Conservation (phyloP, 495 filamentous ascomycete species). For the Elasticomyces elasticus region DNA sequence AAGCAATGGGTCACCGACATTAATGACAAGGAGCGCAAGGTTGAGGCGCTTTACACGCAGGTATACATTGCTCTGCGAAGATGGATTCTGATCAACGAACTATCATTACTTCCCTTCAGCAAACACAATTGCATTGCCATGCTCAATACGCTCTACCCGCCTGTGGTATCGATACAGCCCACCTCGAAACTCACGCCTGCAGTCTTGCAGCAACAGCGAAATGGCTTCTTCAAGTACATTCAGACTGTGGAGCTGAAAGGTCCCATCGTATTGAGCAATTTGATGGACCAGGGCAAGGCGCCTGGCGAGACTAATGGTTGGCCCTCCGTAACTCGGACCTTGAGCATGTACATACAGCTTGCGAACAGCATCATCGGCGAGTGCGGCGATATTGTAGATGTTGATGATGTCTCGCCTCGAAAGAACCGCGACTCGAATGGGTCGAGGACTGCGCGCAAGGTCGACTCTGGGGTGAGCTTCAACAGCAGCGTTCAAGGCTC, state of each 20-base stretch:
- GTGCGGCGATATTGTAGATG: slow-evolving; percentile 42
- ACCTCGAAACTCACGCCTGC: slow-evolving; percentile 46
- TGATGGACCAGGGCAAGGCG: slow-evolving; percentile 45
- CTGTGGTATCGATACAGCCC: slow-evolving; percentile 35
- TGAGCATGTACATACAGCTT: slow-evolving; percentile 52
- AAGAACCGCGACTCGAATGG: neutral
- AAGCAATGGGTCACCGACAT: slow-evolving; percentile 46
- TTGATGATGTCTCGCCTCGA: slow-evolving; percentile 35
- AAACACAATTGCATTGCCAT: slow-evolving; percentile 64
- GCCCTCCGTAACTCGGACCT: slow-evolving; percentile 41
- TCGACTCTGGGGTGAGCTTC: slow-evolving; percentile 58
- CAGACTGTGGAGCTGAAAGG: slow-evolving; percentile 50
- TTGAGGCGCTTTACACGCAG: slow-evolving; percentile 54
- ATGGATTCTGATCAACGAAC: slow-evolving; percentile 64
- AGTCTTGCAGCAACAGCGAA: slow-evolving; percentile 48
- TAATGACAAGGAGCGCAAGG: slow-evolving; percentile 44
- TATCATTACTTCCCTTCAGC: slow-evolving; percentile 54
- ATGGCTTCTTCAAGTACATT: slow-evolving; percentile 59
- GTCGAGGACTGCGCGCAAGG: slow-evolving; percentile 41
- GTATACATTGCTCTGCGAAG: slow-evolving; percentile 58
- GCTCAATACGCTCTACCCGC: slow-evolving; percentile 69
- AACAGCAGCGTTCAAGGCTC: slow-evolving; percentile 33
- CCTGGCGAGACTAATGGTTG: slow-evolving; percentile 48
- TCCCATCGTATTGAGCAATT: slow-evolving; percentile 42
- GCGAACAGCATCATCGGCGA: slow-evolving; percentile 55